Evolutionary conservation across 345 rosid species (phyloP).

Genomic region (Draba incana): DNA sequence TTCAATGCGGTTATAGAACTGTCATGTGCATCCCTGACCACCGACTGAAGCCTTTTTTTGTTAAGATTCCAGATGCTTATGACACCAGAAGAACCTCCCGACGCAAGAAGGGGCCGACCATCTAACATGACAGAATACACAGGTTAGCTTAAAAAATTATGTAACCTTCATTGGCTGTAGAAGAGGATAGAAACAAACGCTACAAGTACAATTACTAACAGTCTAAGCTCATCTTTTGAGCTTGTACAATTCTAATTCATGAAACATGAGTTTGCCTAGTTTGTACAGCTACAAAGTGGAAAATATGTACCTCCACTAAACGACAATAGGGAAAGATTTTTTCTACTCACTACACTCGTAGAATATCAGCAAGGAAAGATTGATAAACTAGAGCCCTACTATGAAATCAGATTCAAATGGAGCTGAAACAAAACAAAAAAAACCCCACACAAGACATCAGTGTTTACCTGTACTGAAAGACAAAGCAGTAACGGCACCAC

Average conservation of each 20-base stretch:
- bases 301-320: neutral
- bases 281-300: neutral
- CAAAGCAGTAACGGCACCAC: conserved; percentile 85
- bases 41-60: conserved; percentile 85
- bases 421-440: neutral
- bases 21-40: conserved; percentile 93
- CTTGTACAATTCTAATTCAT: neutral
- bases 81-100: conserved; percentile 95
- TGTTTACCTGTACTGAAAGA: conserved; percentile 79
- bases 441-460: neutral
- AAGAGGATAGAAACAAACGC: conserved; percentile 10
- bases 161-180: neutral
- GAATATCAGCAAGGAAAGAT: neutral
- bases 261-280: neutral
- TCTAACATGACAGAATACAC: conserved; percentile 50
- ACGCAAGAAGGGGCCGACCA: conserved; percentile 95
- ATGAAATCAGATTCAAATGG: neutral
- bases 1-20: conserved; percentile 74
- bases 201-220: neutral
- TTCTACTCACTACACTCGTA: neutral
- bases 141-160: conserved; percentile 9
- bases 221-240: conserved; percentile 3
- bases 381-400: neutral
- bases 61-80: conserved; percentile 98
- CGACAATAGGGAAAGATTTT: neutral